These are phyloP conservation scores for Fusarium sp. DNA, from an alignment of 2,329 filamentous ascomycete species.

Conservation along the genomic window DNA sequence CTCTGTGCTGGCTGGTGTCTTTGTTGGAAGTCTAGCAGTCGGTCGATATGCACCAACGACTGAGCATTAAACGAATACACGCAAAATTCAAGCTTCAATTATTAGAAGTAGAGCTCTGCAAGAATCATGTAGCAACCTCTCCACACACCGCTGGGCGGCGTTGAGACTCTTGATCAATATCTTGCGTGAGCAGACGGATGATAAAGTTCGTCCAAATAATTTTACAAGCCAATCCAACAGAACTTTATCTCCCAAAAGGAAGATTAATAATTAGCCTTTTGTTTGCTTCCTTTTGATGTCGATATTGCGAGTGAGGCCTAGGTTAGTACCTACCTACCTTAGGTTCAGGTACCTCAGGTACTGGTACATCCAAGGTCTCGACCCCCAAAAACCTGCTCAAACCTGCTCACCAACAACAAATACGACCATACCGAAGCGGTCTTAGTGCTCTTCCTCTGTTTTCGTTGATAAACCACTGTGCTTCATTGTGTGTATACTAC, in stretches of 20 bases:
- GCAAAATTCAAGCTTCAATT: too few relatives aligned
- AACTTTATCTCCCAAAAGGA: background rate
- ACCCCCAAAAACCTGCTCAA: constrained; percentile 64
- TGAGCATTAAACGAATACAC: constrained; percentile 57
- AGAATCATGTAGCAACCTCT: background rate
- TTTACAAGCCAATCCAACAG: background rate
- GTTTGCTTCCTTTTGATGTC: background rate
- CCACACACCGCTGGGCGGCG: constrained; percentile 1
- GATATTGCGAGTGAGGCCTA: background rate
- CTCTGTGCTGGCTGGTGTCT: constrained; percentile 82
- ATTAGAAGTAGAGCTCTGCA: background rate
- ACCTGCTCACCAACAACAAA: constrained; percentile 56
- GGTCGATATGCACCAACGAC: constrained; percentile 73
- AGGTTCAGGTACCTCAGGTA: constrained; percentile 49
- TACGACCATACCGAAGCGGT: constrained; percentile 20
- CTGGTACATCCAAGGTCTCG: constrained; percentile 49
- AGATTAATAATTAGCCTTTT: background rate
- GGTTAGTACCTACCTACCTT: too few relatives aligned
- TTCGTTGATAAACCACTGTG: background rate
- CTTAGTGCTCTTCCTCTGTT: constrained; percentile 5
- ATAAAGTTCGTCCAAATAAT: background rate
- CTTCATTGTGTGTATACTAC: background rate
- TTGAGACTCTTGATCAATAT: background rate
- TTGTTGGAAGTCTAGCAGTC: constrained; percentile 86
- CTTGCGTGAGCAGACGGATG: background rate